phyloP scores from a whole-genome alignment of 176 grass and related monocot genomes.

The Oryza rufipogon region DNA sequence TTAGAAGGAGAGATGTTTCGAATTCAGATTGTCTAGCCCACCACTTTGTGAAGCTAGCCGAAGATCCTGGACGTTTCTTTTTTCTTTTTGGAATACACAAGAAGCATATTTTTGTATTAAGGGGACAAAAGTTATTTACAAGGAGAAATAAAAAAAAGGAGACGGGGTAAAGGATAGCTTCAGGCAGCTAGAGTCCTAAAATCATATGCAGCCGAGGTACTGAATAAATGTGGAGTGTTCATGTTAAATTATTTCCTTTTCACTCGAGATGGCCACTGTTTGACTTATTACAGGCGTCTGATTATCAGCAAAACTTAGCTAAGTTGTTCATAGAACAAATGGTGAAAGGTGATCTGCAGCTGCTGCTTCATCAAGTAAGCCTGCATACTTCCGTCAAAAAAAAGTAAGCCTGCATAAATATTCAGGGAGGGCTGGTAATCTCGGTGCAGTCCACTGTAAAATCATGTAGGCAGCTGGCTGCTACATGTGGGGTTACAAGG shows the following conservation, averaged over 20 bases:
- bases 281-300: background rate
- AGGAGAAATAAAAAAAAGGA: no score
- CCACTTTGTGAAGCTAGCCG: no score
- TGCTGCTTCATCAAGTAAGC: background rate
- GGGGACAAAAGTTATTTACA: no score
- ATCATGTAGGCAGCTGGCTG: conserved; percentile 40
- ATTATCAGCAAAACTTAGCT: background rate
- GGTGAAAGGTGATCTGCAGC: background rate
- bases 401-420: background rate
- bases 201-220: background rate
- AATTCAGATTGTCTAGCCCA: no score
- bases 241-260: background rate
- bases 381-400: background rate
- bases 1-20: no score
- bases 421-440: background rate
- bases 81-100: no score
- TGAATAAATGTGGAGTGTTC: background rate
- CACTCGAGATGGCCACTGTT: background rate
- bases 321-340: background rate
- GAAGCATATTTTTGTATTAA: no score
- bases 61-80: no score
- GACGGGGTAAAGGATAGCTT: no score
- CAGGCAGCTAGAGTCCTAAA: no score
- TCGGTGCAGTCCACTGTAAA: background rate
- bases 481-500: conserved; percentile 67